Base-by-base conservation (phyloP, 371 early-diverging fungal genomes). In the Batkoa obscura region DNA sequence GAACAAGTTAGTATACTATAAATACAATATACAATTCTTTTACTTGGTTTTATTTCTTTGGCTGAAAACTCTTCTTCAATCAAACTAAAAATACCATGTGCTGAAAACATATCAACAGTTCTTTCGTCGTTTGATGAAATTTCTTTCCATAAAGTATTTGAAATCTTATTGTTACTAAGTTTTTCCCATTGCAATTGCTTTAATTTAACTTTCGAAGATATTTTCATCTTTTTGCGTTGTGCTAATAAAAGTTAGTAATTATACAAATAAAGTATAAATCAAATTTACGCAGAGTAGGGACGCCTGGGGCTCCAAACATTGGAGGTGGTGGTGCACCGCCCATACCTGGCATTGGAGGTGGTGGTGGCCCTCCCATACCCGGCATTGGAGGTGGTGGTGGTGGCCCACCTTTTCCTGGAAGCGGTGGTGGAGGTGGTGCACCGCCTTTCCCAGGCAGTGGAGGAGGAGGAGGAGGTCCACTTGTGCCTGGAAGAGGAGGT, bases 161-260 rank as follows among this genome's bases (percentile, higher is more conserved):
- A 68, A 15, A 78, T 68, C 37, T 66, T 58, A 59, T 71, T 72
- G 39, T 78, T 76, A 52, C 76, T 76, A 45, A 89, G 60, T 58
- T 89, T 89, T 36, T 85, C 86, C 88, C 88, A 88, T 64, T 88
- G 86, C 17, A 88, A 58, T n/a, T 79, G 77, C 60, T 85, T 80
- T 5, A 89, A 76, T 67, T 86, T 88, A 57, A 79, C 78, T 32
- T 49, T 55, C 9, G 62, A 17, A 9, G 37, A 15, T 12, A 43
- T 37, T 9, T 55, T 55, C 33, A 59, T 17, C 17, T 48, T 48
- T 32, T 62, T 62, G 51, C 56, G 59, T 9, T 43, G 47, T 32
- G 48, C 46, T 42, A 50, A 23, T 13, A 58, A n/a, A 23, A 58
- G 12, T 58, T 37, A 58, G 35, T 9, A 1, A 31, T 23, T n/a